Conservation (phyloP, 2,329 filamentous ascomycete species). For the Curvularia eragrostidis region DNA sequence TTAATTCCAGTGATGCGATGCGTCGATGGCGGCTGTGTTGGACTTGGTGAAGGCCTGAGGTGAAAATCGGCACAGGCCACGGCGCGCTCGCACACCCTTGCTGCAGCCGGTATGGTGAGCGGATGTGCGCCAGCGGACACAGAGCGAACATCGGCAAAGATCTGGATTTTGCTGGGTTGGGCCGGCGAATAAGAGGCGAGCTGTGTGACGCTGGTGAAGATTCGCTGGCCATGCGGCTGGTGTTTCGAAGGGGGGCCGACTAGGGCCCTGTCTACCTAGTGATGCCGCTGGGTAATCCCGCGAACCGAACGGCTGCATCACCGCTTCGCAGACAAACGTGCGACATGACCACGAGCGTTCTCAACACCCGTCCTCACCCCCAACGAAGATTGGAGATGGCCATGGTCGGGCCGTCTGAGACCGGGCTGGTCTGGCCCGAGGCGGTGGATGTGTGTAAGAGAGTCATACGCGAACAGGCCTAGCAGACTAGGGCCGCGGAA, state of each 20-base stretch:
- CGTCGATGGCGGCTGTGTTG: background rate
- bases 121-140: constrained; percentile 24
- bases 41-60: background rate
- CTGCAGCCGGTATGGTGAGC: constrained; percentile 12
- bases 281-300: constrained; percentile 23
- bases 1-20: background rate
- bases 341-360: constrained; percentile 15
- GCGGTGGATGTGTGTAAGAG: constrained; percentile 25
- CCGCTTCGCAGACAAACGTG: constrained; percentile 19
- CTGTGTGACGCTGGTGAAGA: constrained; percentile 27
- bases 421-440: constrained; percentile 30
- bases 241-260: constrained; percentile 22
- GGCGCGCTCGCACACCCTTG: constrained; percentile 1
- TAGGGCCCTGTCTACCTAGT: constrained; percentile 19
- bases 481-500: constrained; percentile 16
- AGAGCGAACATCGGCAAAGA: constrained; percentile 24
- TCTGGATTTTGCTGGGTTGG: constrained; percentile 14
- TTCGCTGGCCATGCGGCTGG: constrained; percentile 18
- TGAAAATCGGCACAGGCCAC: background rate
- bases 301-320: constrained; percentile 26
- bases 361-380: constrained; percentile 1
- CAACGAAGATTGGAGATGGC: constrained; percentile 7
- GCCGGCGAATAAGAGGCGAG: constrained; percentile 27
- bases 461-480: constrained; percentile 23
- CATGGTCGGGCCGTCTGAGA: constrained; percentile 30